Evolutionary conservation across 1,284 basidiomycete genomes (phyloP), one percentile per base, ranked within the genome.

Genomic region (Malassezia dermatis): DNA sequence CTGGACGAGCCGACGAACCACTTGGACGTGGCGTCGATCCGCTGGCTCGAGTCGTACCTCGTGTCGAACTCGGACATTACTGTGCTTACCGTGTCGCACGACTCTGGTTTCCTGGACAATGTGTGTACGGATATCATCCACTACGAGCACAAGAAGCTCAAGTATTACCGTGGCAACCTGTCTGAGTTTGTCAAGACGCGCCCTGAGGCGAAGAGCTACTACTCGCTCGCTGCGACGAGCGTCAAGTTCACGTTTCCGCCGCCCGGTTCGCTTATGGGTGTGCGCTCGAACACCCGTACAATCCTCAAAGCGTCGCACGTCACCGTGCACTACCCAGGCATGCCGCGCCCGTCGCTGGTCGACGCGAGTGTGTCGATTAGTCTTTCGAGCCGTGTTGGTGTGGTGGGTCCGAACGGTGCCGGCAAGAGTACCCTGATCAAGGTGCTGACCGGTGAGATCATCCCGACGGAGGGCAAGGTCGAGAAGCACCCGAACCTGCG

Each of bases 51-150:
- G 77, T 78, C 88, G 64, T 98, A 90, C 78, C 81, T 74, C 27
- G 63, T 69, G 47, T 64, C 61, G 51, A 69, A 72, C 65, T 56
- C 58, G 50, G 60, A 74, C 58, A 70, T 72, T 62, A 98, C 93
- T 51, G 91, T 88, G 76, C 79, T 98, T 66, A 90, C 95, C 69
- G 81, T 98, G 76, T 94, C 89, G 78, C 93, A 98, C 81, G 93
- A 98, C 79, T 94, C 90, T 65, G 86, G 89, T 71, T 98, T 98
- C 81, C 80, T 98, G 66, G 93, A 98, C 79, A 86, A 88, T 76
- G 83, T 96, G 58, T 95, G 91, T 63, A 91, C 93, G 62, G 93
- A 98, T 77, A 91, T 98, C 71, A 88, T 96, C 64, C 93, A 96
- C 79, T 98, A 96, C 79, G 90, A 96, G 78, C 78, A 79, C 65